Percentiles rank a stretch among this genome's conserved stretches.
phyloP scores from a whole-genome alignment of 805 yeast genomes.

The Saccharomycopsis javanensis region DNA sequence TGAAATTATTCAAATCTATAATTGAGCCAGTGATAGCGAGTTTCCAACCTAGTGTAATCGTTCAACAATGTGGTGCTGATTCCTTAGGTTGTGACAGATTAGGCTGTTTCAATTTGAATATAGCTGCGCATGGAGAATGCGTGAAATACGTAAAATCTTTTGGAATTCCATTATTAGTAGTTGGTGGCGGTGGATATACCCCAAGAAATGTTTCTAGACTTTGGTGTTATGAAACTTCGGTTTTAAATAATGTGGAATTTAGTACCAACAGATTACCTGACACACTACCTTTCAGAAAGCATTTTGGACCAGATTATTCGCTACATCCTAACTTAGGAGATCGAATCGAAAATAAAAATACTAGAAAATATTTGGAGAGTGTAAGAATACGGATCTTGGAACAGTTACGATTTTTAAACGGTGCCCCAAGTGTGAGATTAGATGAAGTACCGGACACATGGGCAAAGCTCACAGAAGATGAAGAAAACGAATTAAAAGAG shows the following conservation, averaged over 20 bases:
- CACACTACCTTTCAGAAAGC: conserved; percentile 62
- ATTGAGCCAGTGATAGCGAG: conserved; percentile 85
- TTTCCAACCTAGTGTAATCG: conserved; percentile 89
- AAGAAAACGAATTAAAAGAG: conserved; percentile 17
- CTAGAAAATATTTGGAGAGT: conserved; percentile 73
- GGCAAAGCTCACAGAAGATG: conserved; percentile 18
- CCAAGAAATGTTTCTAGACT: conserved; percentile 89
- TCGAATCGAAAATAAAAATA: conserved; percentile 75
- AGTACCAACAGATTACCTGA: conserved; percentile 48
- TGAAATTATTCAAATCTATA: conserved; percentile 65
- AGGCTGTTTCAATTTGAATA: conserved; percentile 88
- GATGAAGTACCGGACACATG: conserved; percentile 65
- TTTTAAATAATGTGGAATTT: conserved; percentile 58
- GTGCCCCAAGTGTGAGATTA: conserved; percentile 94
- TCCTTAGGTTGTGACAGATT: conserved; percentile 86
- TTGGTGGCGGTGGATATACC: conserved; percentile 98
- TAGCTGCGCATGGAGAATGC: conserved; percentile 92
- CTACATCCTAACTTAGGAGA: conserved; percentile 79
- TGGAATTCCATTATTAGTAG: conserved; percentile 80
- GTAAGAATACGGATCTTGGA: conserved; percentile 69
- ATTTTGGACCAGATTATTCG: conserved; percentile 86
- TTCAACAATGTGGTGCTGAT: conserved; percentile 96
- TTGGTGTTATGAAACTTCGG: conserved; percentile 92
- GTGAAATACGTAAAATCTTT: conserved; percentile 82
- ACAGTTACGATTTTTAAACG: conserved; percentile 68